Evolutionary conservation across 73 alveolate species (phyloP), one percentile per base, ranked within the genome.

Genomic region (Effrenium voratum): DNA sequence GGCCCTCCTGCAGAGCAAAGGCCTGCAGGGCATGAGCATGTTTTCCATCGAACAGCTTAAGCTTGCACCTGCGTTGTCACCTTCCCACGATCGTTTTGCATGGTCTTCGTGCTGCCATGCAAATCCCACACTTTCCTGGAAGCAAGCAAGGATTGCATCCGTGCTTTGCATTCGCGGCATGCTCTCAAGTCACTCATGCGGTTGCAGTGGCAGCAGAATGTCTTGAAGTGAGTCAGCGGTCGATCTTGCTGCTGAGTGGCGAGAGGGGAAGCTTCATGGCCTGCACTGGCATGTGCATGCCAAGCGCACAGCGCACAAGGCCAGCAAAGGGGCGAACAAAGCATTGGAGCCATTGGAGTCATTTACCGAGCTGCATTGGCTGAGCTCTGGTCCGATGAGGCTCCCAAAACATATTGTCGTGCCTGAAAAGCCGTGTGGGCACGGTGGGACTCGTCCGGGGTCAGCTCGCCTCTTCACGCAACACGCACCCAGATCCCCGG

Each of bases 241-340:
- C 1, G n/a, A n/a, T 22, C 16, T 22, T 57, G 72, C 72, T 41
- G 90, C 66, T 1, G 41, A 41, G 63, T 32, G 8, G 52, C 95
- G 95, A 83, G 8, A 87, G 95, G 22, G 95, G 95, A 34, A 60
- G 95, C 83, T 87, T 59, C 95, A 87, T 87, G 38, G 83, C 95
- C 95, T 87, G 88, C 16, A n/a, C 41, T 19, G 38, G 8, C 10
- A 52, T 10, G 28, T 13, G 19, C 34, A 8, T 19, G 75, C 75
- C 34, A 36, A 5, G 34, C 75, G 40, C 30, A 36, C 40, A 60
- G 30, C 6, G 75, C 75, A 36, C 40, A 24, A 19, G 16, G 75
- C 40, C 16, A 24, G 36, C 75, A 36, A 36, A 24, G 75, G 40
- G 75, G 30, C 75, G 16, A 32, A 60, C 30, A 32, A 4, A 36